These are phyloP conservation scores for Diaporthe australafricana DNA, from an alignment of 2,329 filamentous ascomycete species.

Conservation along the genomic window DNA sequence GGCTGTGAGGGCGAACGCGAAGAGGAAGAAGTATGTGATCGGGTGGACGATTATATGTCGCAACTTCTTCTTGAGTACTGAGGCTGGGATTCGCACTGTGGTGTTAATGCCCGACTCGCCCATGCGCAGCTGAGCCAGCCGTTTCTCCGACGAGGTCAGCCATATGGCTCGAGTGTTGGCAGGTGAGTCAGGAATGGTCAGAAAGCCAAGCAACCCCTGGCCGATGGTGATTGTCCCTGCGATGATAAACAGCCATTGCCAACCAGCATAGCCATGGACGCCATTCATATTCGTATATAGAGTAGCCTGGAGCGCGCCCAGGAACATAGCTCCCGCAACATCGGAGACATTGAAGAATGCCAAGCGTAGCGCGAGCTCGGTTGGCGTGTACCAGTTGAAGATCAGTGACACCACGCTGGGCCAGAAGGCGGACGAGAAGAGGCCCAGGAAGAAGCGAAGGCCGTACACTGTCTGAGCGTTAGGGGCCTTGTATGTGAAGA, in stretches of 20 bases:
- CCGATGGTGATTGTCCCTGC: conserved; percentile 49
- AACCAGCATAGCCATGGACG: conserved; percentile 54
- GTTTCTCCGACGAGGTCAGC: conserved; percentile 37
- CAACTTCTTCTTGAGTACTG: conserved; percentile 37
- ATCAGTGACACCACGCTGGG: conserved; percentile 53
- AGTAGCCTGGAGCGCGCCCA: conserved; percentile 71
- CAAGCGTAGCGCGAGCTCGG: conserved; percentile 52
- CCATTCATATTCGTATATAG: conserved; percentile 59
- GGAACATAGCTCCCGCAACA: conserved; percentile 74
- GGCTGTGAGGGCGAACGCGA: conserved; percentile 41
- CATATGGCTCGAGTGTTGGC: conserved; percentile 41
- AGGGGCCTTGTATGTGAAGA: conserved; percentile 43
- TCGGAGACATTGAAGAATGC: conserved; percentile 58
- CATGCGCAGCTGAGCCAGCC: conserved; percentile 38
- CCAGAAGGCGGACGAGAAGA: conserved; percentile 48
- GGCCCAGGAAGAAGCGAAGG: conserved; percentile 50
- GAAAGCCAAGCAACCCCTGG: conserved; percentile 44
- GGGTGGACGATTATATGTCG: conserved; percentile 38
- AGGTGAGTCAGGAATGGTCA: conserved; percentile 50
- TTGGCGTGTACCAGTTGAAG: conserved; percentile 61
- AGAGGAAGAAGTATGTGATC: conserved; percentile 42
- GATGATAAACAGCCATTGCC: conserved; percentile 68
- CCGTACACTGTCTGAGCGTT: conserved; percentile 48
- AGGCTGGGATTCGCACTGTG: conserved; percentile 37
- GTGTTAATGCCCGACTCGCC: conserved; percentile 37